Conservation (phyloP, 345 rosid species). For the Hirschfeldia incana region DNA sequence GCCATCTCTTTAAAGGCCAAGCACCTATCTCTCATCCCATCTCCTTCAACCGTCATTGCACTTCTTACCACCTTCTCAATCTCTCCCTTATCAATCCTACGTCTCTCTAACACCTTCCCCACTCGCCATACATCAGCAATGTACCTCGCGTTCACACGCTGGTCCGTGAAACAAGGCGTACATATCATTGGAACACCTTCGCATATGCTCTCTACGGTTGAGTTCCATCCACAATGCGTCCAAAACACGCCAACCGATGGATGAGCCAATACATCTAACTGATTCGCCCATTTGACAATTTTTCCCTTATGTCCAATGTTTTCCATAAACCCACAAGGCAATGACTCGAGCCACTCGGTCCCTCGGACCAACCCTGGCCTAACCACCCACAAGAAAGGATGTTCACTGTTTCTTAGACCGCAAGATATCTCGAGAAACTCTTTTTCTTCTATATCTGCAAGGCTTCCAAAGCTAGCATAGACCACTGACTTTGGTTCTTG, state of each 20-base stretch:
- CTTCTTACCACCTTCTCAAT: constrained; percentile 44
- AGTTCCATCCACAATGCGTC: constrained; percentile 80
- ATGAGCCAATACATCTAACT: constrained; percentile 57
- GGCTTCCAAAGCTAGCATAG: constrained; percentile 68
- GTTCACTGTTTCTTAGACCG: constrained; percentile 49
- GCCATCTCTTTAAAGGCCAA: constrained; percentile 42
- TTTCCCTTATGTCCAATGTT: constrained; percentile 44
- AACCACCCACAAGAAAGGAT: constrained; percentile 71
- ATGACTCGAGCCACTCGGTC: constrained; percentile 39
- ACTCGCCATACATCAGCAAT: constrained; percentile 54
- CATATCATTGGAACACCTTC: constrained; percentile 84
- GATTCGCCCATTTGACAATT: constrained; percentile 74
- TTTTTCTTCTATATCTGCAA: constrained; percentile 39
- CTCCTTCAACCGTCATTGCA: constrained; percentile 42
- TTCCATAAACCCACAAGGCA: constrained; percentile 51
- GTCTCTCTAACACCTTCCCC: constrained; percentile 49
- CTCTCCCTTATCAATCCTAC: constrained; percentile 39
- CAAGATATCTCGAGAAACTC: constrained; percentile 57
- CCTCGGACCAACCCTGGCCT: constrained; percentile 45
- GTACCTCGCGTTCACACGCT: constrained; percentile 52
- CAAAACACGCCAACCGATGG: constrained; percentile 57
- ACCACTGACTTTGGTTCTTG: constrained; percentile 49
- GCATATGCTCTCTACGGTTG: constrained; percentile 59
- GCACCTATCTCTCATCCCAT: constrained; percentile 42
- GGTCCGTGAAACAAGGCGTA: constrained; percentile 64